These are phyloP conservation scores for Hypoxylon fuscum DNA, from an alignment of 495 filamentous ascomycete species.

Conservation along the genomic window DNA sequence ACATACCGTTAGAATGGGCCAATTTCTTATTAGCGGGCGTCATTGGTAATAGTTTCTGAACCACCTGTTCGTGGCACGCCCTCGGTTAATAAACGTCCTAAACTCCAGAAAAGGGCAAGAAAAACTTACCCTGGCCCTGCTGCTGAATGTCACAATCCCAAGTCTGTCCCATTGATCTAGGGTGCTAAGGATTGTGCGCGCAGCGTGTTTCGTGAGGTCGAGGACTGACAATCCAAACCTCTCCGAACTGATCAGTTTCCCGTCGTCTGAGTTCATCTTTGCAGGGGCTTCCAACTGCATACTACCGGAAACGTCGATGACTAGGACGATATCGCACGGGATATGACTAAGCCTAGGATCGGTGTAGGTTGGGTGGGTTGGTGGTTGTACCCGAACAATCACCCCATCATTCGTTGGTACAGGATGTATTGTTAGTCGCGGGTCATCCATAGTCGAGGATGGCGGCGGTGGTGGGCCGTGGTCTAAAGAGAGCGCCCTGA, in stretches of 20 bases:
- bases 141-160: conserved; percentile 56
- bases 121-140: conserved; percentile 36
- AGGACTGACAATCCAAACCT: conserved; percentile 50
- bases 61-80: conserved; percentile 29
- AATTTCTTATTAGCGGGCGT: conserved; percentile 43
- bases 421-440: conserved; percentile 45
- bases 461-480: too few species aligned
- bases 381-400: conserved; percentile 51
- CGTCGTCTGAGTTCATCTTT: conserved; percentile 37
- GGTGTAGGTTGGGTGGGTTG: conserved; percentile 40
- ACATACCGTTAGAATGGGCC: conserved; percentile 33
- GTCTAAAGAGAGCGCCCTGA: too few species aligned
- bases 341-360: conserved; percentile 35
- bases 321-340: conserved; percentile 57
- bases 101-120: neutral
- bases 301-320: conserved; percentile 57
- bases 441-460: neutral
- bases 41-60: conserved; percentile 52
- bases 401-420: conserved; percentile 42
- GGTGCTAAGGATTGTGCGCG: conserved; percentile 54
- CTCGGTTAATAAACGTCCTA: conserved; percentile 6
- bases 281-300: conserved; percentile 49
- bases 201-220: conserved; percentile 58
- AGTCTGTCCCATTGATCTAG: conserved; percentile 52
- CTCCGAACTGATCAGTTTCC: conserved; percentile 32